Evolutionary conservation across 495 filamentous ascomycete species (phyloP).

Genomic region (Aspergillus olivimuriae): DNA sequence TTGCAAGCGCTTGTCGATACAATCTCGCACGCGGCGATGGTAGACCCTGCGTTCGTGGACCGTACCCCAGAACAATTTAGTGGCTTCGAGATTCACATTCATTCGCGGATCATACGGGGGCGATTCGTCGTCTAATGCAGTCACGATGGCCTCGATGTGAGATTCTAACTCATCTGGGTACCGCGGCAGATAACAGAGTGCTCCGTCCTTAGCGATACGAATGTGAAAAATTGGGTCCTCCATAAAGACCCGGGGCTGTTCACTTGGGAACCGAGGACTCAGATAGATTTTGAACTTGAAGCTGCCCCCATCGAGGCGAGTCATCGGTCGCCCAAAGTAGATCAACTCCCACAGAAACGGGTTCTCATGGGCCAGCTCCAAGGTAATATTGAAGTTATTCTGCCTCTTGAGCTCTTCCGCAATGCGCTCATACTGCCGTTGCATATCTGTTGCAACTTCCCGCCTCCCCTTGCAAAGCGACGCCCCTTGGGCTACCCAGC

Average conservation of each 20-base stretch:
- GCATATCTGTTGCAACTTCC: constrained; percentile 74
- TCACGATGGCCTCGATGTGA: constrained; percentile 82
- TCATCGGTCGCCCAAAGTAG: constrained; percentile 90
- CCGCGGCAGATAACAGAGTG: constrained; percentile 74
- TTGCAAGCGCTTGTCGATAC: constrained; percentile 50
- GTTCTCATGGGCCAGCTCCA: constrained; percentile 61
- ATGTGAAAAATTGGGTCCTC: constrained; percentile 82
- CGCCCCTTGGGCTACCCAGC: constrained; percentile 67
- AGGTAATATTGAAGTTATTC: constrained; percentile 60
- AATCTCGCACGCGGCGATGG: constrained; percentile 65
- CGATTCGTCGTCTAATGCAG: constrained; percentile 74
- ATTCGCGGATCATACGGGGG: constrained; percentile 89
- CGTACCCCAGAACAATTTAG: constrained; percentile 80
- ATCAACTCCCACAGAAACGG: constrained; percentile 56
- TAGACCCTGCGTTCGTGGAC: constrained; percentile 75
- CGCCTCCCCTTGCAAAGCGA: constrained; percentile 56
- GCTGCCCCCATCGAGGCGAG: constrained; percentile 85
- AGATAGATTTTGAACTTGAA: constrained; percentile 75
- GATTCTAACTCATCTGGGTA: constrained; percentile 71
- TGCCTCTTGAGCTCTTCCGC: constrained; percentile 63
- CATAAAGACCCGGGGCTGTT: constrained; percentile 79
- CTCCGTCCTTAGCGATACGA: constrained; percentile 70
- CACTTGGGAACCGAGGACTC: constrained; percentile 85
- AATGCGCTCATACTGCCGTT: constrained; percentile 79
- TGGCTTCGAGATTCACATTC: constrained; percentile 79